Evolutionary conservation across 1,284 basidiomycete species (phyloP).

Genomic region (Pseudozyma hubeiensis): DNA sequence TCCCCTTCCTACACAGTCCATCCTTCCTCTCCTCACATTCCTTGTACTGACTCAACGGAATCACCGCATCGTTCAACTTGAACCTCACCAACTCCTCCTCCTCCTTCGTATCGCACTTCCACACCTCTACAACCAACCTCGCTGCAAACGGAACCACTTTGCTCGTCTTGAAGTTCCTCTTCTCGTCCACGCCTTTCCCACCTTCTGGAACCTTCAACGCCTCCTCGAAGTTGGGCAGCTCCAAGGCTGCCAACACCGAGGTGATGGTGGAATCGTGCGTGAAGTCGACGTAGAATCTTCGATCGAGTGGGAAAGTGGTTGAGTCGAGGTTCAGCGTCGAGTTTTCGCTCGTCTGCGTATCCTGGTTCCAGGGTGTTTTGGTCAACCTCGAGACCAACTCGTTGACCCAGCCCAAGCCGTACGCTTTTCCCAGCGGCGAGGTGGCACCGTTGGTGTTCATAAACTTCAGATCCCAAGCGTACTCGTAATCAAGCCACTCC

Average conservation of each 20-base stretch:
- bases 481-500: slow-evolving; percentile 90
- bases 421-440: slow-evolving; percentile 79
- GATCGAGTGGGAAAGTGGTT: slow-evolving; percentile 60
- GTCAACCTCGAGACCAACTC: slow-evolving; percentile 64
- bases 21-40: slow-evolving; percentile 49
- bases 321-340: slow-evolving; percentile 56
- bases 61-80: slow-evolving; percentile 59
- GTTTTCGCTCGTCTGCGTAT: slow-evolving; percentile 63
- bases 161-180: slow-evolving; percentile 47
- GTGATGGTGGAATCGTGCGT: slow-evolving; percentile 65
- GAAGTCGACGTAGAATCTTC: slow-evolving; percentile 65
- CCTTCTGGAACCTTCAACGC: slow-evolving; percentile 17
- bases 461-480: slow-evolving; percentile 71
- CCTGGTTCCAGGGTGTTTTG: slow-evolving; percentile 32
- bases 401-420: slow-evolving; percentile 83
- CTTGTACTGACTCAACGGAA: slow-evolving; percentile 55
- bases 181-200: slow-evolving; percentile 22
- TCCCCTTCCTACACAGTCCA: slow-evolving; percentile 51
- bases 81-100: slow-evolving; percentile 24
- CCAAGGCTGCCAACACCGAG: slow-evolving; percentile 57
- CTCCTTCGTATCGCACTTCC: slow-evolving; percentile 25
- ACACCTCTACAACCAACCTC: slow-evolving; percentile 59
- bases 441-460: slow-evolving; percentile 80
- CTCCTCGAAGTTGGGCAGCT: slow-evolving; percentile 46
- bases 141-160: slow-evolving; percentile 64